Evolutionary conservation across 495 filamentous ascomycete species (phyloP), one percentile per base, ranked within the genome.

Genomic region (Penicillium steckii): DNA sequence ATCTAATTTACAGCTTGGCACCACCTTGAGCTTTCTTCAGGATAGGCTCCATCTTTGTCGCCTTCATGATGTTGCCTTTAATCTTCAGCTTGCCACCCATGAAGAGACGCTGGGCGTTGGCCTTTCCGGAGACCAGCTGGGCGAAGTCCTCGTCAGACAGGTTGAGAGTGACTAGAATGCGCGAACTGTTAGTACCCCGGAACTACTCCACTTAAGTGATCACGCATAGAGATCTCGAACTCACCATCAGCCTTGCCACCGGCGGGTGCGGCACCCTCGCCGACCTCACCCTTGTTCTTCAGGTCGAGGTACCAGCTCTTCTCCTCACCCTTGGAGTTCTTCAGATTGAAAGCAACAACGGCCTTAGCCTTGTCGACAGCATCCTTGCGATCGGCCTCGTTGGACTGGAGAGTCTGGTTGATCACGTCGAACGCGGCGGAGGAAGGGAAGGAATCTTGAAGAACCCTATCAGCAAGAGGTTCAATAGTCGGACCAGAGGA

Each of bases 41-140:
- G 65, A 97, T 85, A 46, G 91, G 90, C 71, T 96, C 90, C 73
- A 94, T 85, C 85, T 95, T 96, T 38, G 94, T 97, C 21, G 94
- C 94, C 83, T 95, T 95, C 95, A 97, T 97, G 43, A 98, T 85
- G 71, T 97, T 90, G 43, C 94, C 94, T 83, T 91, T 95, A 64
- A 97, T 83, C 86, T 97, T 98, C 65, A 98, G 79, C 80, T 95
- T 96, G 64, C 94, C 94, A 7, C 80, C 80, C 91, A 98, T 97
- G 77, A 97, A 98, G 50, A 98, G 72, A 61, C 85, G 85, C 81
- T 97, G 94, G 46, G 94, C 91, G 57, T 96, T 92, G 64, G 87
- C 90, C 80, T 95, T 91, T 60, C 95, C 94, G 44, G 80, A 67
- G 44, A 95, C 85, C 49, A 98, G 81, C 64, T 82, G 82, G 23